Base-by-base conservation (phyloP, 73 alveolate genomes). In the Paramecium biaurelia region DNA sequence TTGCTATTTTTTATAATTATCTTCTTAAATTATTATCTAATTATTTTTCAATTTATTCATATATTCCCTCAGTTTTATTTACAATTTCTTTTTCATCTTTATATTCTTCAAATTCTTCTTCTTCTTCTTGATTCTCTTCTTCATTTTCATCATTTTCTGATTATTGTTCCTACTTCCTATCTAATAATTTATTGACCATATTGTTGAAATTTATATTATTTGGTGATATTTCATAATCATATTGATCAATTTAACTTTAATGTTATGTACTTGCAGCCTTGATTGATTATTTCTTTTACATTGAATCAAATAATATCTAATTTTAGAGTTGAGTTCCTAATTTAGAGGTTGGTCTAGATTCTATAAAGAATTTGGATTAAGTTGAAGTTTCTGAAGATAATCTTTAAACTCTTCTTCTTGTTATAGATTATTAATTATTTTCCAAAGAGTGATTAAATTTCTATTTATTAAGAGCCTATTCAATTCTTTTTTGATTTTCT, bases 351-450 rank as follows among this genome's bases (percentile, higher is more conserved):
- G 84, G 84, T 26, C 84, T 11, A 11, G 84, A 63, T 26, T 63
- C 41, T 23, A 32, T 26, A 30, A 63, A 63, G 45, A 63, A 63
- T 63, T 63, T 63, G 4, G 84, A 63, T 32, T 63, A 63, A 12
- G 45, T 32, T 30, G 84, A 63, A 6, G 84, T 63, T 63, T 63
- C 84, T 30, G 84, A 63, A 30, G 84, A 26, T 63, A 63, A 26
- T 63, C 84, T 63, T 63, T 30, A 63, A 12, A 63, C 28, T 63
- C 84, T 63, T 63, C 84, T 63, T 30, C 84, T 63, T 26, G 84
- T 63, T 30, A 63, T 63, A 23, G 84, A 63, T 63, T 63, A 63
- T 63, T 63, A 12, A 12, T 63, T 63, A 12, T 20, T 26, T 30
- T 63, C 84, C 10, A 63, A 63, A 12, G 49, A 63, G 28, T 63